Evolutionary conservation across 2,329 filamentous ascomycete genomes (phyloP).

Genomic region (Grosmannia serpens): DNA sequence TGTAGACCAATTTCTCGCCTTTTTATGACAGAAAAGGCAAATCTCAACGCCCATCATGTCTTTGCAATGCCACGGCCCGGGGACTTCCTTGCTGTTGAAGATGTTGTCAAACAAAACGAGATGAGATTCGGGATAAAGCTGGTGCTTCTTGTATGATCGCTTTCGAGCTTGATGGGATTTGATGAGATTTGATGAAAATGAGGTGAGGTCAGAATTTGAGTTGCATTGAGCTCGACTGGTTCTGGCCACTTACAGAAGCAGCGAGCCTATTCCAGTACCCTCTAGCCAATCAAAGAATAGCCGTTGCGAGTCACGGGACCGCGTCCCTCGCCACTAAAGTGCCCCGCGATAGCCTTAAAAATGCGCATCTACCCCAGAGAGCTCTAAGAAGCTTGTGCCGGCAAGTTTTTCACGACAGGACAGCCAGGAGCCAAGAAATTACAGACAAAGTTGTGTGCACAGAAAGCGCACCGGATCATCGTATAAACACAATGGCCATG

Average conservation of each 20-base stretch:
- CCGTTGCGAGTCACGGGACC: neutral
- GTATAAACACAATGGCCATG: slow-evolving; percentile 11
- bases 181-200: too few relatives aligned
- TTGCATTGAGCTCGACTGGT: too few relatives aligned
- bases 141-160: too few relatives aligned
- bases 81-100: too few relatives aligned
- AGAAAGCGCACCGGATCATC: neutral
- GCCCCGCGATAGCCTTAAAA: neutral
- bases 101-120: too few relatives aligned
- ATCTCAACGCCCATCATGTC: too few relatives aligned
- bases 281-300: neutral
- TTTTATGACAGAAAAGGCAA: too few relatives aligned
- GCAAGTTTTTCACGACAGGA: neutral
- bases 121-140: too few relatives aligned
- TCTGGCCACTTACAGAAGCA: neutral
- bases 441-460: too few relatives aligned
- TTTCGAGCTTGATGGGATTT: too few relatives aligned
- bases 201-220: neutral
- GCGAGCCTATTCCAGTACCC: neutral
- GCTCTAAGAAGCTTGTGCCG: neutral
- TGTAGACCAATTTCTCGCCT: too few relatives aligned
- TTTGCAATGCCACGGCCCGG: too few relatives aligned
- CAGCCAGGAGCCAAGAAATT: neutral
- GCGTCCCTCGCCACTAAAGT: neutral
- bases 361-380: neutral